phyloP scores from a whole-genome alignment of 202 grass and related monocot species.

The Elaeis oleifera region DNA sequence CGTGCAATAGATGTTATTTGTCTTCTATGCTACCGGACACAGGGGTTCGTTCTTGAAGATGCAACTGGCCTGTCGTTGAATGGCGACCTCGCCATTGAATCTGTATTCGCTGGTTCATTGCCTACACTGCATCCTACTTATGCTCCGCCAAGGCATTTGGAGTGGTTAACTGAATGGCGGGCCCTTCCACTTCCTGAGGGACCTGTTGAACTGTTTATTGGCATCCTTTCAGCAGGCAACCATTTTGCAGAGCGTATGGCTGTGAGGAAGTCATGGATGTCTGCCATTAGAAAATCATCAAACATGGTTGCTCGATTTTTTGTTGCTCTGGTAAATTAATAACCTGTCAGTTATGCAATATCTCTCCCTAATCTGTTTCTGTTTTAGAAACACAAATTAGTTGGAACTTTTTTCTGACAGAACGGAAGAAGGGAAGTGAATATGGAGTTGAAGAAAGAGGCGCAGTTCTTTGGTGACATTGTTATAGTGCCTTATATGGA shows the following conservation, averaged over 20 bases:
- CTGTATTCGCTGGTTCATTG: slow-evolving; percentile 65
- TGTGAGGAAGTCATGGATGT: slow-evolving; percentile 88
- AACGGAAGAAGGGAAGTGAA: slow-evolving; percentile 53
- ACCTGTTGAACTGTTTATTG: slow-evolving; percentile 74
- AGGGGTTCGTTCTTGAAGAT: slow-evolving; percentile 97
- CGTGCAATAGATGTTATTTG: neutral
- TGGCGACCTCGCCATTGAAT: slow-evolving; percentile 70
- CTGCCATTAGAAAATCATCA: slow-evolving; percentile 37
- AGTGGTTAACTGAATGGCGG: slow-evolving; percentile 70
- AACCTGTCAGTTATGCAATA: neutral
- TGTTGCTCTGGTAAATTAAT: slow-evolving; percentile 77
- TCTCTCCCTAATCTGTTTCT: too few species aligned
- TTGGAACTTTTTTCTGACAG: slow-evolving; percentile 21
- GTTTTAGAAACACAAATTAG: neutral
- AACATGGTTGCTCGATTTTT: slow-evolving; percentile 78
- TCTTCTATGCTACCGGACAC: slow-evolving; percentile 19
- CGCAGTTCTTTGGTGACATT: slow-evolving; percentile 68
- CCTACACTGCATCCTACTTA: slow-evolving; percentile 78
- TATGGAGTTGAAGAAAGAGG: slow-evolving; percentile 55
- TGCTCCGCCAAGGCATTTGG: slow-evolving; percentile 65
- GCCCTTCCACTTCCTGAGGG: slow-evolving; percentile 50
- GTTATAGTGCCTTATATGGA: slow-evolving; percentile 75
- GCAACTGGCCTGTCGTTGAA: slow-evolving; percentile 83
- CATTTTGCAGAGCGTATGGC: slow-evolving; percentile 98
- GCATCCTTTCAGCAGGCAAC: slow-evolving; percentile 87